A percentile compares a stretch with the other conserved stretches of the same genome.
Conservation (phyloP, 345 rosid genomes). For the Schrenkiella parvula region DNA sequence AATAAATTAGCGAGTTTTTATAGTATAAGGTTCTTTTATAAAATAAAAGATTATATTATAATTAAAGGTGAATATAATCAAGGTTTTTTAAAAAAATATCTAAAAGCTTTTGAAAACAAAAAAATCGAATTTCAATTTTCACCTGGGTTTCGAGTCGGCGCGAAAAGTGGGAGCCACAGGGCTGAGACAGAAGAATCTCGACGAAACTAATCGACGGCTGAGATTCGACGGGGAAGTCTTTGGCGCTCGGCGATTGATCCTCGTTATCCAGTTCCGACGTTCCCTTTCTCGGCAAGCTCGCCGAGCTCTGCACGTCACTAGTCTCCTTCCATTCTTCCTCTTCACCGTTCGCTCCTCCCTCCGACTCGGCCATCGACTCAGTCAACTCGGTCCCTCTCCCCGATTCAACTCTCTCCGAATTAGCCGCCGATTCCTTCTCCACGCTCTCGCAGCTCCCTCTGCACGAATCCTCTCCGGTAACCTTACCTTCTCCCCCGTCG, state of each 20-base stretch:
- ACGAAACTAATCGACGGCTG: conserved; percentile 47
- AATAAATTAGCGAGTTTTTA: neutral
- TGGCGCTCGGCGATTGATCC: conserved; percentile 31
- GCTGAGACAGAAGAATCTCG: conserved; percentile 44
- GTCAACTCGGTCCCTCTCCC: neutral
- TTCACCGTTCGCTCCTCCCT: neutral
- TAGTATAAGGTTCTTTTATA: neutral
- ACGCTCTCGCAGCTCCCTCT: neutral
- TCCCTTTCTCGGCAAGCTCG: conserved; percentile 37
- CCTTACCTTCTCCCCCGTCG: neutral
- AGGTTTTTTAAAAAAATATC: neutral
- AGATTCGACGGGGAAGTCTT: conserved; percentile 28
- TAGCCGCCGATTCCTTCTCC: neutral
- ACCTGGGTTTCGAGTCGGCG: conserved; percentile 58
- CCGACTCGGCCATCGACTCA: neutral
- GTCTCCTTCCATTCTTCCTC: conserved; percentile 23
- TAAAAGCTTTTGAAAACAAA: too few relatives aligned
- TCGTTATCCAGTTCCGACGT: conserved; percentile 7
- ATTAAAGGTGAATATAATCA: too few relatives aligned
- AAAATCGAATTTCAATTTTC: neutral
- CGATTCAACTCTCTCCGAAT: neutral
- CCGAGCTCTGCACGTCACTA: conserved; percentile 64
- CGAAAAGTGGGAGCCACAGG: conserved; percentile 48
- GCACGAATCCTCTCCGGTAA: neutral
- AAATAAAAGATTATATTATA: neutral